Percentiles rank a stretch among this genome's conserved stretches.
Evolutionary conservation across 805 yeast genomes (phyloP).

Genomic region (Grigorovia transvaalensis): DNA sequence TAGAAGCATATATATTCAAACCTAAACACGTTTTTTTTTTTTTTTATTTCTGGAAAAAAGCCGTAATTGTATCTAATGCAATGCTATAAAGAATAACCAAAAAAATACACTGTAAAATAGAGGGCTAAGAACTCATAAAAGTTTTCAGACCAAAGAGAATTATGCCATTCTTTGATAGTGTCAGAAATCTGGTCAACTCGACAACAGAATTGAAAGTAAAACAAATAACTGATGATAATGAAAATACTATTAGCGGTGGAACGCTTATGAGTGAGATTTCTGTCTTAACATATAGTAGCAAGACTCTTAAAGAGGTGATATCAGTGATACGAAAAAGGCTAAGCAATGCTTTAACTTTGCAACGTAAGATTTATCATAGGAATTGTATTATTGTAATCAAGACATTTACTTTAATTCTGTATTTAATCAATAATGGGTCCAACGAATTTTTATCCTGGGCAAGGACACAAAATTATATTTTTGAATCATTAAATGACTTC

Average conservation of each 20-base stretch:
- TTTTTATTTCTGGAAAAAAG: too few relatives aligned
- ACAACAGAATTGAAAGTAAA: conserved; percentile 31
- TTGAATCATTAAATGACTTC: conserved; percentile 22
- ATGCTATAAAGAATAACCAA: too few relatives aligned
- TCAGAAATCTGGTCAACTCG: conserved; percentile 26
- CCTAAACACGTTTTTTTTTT: background rate
- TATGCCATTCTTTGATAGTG: conserved; percentile 24
- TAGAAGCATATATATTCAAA: background rate
- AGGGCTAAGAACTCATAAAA: background rate
- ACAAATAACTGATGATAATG: conserved; percentile 41
- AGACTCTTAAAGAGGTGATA: conserved; percentile 32
- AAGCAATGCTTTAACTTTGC: background rate
- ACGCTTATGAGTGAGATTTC: conserved; percentile 44
- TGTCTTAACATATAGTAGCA: conserved; percentile 33
- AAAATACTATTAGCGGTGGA: conserved; percentile 32
- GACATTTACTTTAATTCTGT: conserved; percentile 42
- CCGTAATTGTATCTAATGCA: background rate
- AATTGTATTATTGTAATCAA: conserved; percentile 37
- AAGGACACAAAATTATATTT: conserved; percentile 22
- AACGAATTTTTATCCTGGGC: conserved; percentile 40
- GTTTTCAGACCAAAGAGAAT: background rate
- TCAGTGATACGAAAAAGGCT: conserved; percentile 35
- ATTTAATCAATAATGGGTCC: conserved; percentile 45
- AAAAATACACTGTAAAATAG: background rate
- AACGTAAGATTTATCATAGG: conserved; percentile 17